Conservation (phyloP, 768 basidiomycete genomes). For the Suillus hirtellus region DNA sequence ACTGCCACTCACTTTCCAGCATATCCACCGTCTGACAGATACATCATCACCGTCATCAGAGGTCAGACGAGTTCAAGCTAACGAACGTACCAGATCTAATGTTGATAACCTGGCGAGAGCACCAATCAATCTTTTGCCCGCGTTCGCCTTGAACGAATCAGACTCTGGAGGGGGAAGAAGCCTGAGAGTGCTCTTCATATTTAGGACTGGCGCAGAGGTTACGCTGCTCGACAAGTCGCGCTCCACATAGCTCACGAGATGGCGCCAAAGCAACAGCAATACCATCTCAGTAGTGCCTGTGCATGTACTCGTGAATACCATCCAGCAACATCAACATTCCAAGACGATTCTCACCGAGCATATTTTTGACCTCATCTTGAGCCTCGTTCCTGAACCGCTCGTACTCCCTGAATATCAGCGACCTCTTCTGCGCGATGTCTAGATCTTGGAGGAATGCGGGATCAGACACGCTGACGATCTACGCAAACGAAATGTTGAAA, state of each 20-base stretch:
- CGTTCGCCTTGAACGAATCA: conserved; percentile 58
- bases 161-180: conserved; percentile 57
- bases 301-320: not conserved
- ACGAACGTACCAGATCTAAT: conserved; percentile 49
- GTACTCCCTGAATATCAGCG: conserved; percentile 64
- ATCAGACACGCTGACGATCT: conserved; percentile 56
- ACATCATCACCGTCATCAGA: conserved; percentile 20
- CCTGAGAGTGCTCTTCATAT: conserved; percentile 52
- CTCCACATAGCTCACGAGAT: conserved; percentile 64
- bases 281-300: conserved; percentile 76
- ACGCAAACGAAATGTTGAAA: conserved; percentile 5
- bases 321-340: not conserved
- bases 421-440: conserved; percentile 67
- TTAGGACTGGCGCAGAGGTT: conserved; percentile 20
- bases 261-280: conserved; percentile 79
- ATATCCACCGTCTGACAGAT: conserved; percentile 42
- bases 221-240: conserved; percentile 23
- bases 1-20: conserved; percentile 54
- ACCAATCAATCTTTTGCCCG: conserved; percentile 53
- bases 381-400: conserved; percentile 42
- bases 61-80: conserved; percentile 17
- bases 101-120: conserved; percentile 53
- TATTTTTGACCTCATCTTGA: conserved; percentile 49
- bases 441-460: conserved; percentile 61
- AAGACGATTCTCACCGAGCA: conserved; percentile 49